Percentiles rank a stretch among this genome's conserved stretches.
Evolutionary conservation across 83 land plant species (phyloP).

Genomic region (Thuja plicata): DNA sequence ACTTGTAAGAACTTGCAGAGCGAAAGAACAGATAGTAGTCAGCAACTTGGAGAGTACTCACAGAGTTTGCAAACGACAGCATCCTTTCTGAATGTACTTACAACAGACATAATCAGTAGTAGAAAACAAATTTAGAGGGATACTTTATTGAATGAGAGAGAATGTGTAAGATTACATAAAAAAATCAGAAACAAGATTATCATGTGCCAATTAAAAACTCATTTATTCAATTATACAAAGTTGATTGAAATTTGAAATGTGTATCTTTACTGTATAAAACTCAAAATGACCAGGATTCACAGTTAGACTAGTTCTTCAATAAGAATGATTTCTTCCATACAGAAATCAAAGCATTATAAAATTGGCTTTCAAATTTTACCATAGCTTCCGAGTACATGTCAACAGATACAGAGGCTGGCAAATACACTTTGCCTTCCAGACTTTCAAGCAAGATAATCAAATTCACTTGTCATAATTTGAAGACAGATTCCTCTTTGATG

Average conservation of each 20-base stretch:
- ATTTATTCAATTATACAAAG: background rate
- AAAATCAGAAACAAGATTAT: background rate
- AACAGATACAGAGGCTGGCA: background rate
- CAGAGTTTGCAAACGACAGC: too few relatives aligned
- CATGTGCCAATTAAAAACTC: background rate
- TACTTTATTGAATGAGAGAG: background rate
- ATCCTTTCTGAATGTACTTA: background rate
- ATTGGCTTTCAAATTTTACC: background rate
- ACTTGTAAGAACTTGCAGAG: too few relatives aligned
- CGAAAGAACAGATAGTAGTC: too few relatives aligned
- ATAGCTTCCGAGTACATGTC: background rate
- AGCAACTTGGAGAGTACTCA: too few relatives aligned
- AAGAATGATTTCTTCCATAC: background rate
- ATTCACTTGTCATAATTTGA: background rate
- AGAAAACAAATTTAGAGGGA: background rate
- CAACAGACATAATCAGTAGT: background rate
- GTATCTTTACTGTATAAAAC: background rate
- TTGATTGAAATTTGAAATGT: background rate
- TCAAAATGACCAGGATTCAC: background rate
- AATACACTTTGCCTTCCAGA: background rate
- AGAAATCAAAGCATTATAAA: background rate
- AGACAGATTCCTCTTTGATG: background rate
- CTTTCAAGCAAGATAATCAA: background rate
- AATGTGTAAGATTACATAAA: background rate
- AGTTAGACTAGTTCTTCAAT: background rate